A percentile compares a stretch with the other conserved stretches of the same genome.
phyloP scores from a whole-genome alignment of 2,329 filamentous ascomycete species.

The Neopestalotiopsis sp. region DNA sequence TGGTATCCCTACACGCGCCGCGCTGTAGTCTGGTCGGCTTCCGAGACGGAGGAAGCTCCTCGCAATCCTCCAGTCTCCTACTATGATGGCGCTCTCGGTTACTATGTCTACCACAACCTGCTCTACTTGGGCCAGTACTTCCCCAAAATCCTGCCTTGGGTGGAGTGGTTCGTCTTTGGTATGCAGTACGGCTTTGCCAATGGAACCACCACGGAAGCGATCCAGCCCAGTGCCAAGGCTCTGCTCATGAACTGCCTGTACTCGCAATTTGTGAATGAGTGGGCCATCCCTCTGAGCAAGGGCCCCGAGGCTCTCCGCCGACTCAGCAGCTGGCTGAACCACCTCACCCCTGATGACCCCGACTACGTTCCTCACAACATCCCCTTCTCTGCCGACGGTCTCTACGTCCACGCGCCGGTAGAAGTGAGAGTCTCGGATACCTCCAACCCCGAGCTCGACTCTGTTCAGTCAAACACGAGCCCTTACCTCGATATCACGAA shows the following conservation, averaged over 20 bases:
- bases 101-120: slow-evolving; percentile 90
- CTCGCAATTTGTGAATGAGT: slow-evolving; percentile 98
- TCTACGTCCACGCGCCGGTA: slow-evolving; percentile 89
- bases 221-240: slow-evolving; percentile 80
- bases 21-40: slow-evolving; percentile 89
- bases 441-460: slow-evolving; percentile 42
- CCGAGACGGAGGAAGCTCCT: slow-evolving; percentile 71
- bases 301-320: slow-evolving; percentile 87
- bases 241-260: slow-evolving; percentile 97
- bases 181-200: slow-evolving; percentile 94
- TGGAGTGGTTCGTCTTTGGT: slow-evolving; percentile 96
- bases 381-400: slow-evolving; percentile 77
- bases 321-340: slow-evolving; percentile 84
- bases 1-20: slow-evolving; percentile 94
- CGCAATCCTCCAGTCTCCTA: slow-evolving; percentile 70
- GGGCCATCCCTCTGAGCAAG: slow-evolving; percentile 85
- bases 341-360: slow-evolving; percentile 64
- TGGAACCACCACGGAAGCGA: slow-evolving; percentile 70
- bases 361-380: slow-evolving; percentile 71
- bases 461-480: slow-evolving; percentile 33
- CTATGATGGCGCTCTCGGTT: slow-evolving; percentile 83
- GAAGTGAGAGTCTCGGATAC: slow-evolving; percentile 89
- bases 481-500: slow-evolving; percentile 73
- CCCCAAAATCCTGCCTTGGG: slow-evolving; percentile 80
- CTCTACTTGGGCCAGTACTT: slow-evolving; percentile 80